phyloP scores from a whole-genome alignment of 345 rosid genomes.

The Eucalyptus coolabah region DNA sequence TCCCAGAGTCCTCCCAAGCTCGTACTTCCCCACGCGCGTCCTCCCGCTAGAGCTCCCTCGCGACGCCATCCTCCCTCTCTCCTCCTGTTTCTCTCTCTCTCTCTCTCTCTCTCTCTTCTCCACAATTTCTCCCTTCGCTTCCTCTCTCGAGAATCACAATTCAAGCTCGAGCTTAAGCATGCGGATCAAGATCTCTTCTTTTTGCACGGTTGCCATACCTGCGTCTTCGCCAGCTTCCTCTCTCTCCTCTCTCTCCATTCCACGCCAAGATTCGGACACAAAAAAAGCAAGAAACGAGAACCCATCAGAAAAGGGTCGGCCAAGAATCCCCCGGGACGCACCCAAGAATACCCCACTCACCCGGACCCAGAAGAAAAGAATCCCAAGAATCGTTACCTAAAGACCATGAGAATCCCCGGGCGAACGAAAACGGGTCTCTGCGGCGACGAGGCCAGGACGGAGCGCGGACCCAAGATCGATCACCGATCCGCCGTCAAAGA shows the following conservation, averaged over 20 bases:
- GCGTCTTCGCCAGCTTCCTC: slow-evolving; percentile 85
- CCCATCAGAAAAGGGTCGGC: not conserved
- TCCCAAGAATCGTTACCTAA: not conserved
- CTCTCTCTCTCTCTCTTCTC: not conserved
- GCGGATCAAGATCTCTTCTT: slow-evolving; percentile 75
- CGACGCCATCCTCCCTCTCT: slow-evolving; percentile 20
- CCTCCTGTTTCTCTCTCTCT: not conserved
- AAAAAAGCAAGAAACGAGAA: not conserved
- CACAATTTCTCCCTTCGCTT: not conserved
- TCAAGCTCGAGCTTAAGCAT: slow-evolving; percentile 1
- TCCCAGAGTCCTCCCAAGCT: slow-evolving; percentile 85
- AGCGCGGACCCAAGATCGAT: not conserved
- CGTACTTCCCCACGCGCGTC: slow-evolving; percentile 98
- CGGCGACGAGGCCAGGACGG: not conserved
- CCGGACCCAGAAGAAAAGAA: not conserved
- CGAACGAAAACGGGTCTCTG: not conserved
- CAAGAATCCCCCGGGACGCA: not conserved
- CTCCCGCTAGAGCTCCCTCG: slow-evolving; percentile 27
- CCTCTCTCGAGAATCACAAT: not conserved
- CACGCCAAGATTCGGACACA: not conserved
- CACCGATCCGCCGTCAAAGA: not conserved
- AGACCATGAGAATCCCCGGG: not conserved
- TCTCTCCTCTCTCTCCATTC: not conserved
- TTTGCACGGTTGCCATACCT: slow-evolving; percentile 98
- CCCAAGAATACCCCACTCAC: not conserved